Evolutionary conservation across 352 stramenopile genomes (phyloP), one percentile per base, ranked within the genome.

Genomic region (Plasmopara halstedii): DNA sequence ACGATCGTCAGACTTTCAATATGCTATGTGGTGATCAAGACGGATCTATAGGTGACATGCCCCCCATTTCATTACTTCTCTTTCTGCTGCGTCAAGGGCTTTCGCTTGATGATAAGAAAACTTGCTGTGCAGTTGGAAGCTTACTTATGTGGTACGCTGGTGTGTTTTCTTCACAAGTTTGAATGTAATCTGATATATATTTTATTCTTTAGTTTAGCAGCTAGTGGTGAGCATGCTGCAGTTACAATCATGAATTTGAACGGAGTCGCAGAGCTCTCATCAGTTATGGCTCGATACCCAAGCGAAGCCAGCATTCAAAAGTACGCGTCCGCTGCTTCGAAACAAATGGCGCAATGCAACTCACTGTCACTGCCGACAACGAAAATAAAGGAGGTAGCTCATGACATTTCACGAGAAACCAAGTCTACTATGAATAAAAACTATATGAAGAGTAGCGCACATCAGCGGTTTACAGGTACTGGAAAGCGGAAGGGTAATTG

Each of bases 61-160:
- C 73, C 2, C 69, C 79, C 1, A 62, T 88, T n/a, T 81, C 75
- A 13, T 51, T 88, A 3, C 35, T 88, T 32, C 53, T 88, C n/a
- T 82, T 85, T 35, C 48, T 91, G 13, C 47, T 91, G 9, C 70
- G 77, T 1, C 79, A 91, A 53, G 69, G 64, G 6, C 70, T 88
- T 0, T 76, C 72, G 32, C 70, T 82, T 20, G 79, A 91, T 26
- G 79, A 88, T 61, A 86, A 86, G 50, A 91, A 91, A 48, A 77
- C 75, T 20, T 77, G 68, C 18, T 91, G 79, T 51, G 79, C 79
- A 2, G 68, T 84, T 11, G 78, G 70, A 5, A 86, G 72, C 9
- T 62, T 91, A 36, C 56, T 88, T 6, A 73, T 91, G 63, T 88
- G 79, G 72, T 84, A 64, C 18, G 62, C 33, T 47, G 6, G 11